These are phyloP conservation scores for Cardiospermum halicacabum DNA, from an alignment of 345 rosid species.

Conservation along the genomic window DNA sequence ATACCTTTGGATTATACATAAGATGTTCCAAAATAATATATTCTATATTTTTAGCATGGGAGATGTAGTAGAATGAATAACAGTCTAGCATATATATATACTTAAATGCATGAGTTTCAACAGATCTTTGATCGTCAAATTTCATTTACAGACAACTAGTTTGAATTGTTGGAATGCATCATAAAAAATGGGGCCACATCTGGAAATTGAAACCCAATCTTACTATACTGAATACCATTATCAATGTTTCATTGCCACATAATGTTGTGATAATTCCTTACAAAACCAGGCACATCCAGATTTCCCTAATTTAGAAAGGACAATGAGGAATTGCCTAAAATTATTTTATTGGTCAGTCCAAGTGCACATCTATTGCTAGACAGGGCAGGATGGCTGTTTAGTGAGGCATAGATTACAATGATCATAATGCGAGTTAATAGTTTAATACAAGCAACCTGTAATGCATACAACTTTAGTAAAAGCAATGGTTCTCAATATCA, in stretches of 20 bases:
- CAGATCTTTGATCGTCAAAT: too few species aligned
- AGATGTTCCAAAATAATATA: background rate
- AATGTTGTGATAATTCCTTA: background rate
- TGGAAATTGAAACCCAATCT: background rate
- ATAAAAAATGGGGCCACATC: background rate
- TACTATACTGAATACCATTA: background rate
- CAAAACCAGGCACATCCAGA: background rate
- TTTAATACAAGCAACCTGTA: background rate
- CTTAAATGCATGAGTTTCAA: background rate
- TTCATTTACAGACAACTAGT: background rate
- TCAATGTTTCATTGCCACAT: background rate
- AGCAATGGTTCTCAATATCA: background rate
- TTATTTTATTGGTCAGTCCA: background rate
- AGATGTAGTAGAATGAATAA: background rate
- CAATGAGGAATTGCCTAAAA: background rate
- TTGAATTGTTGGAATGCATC: background rate
- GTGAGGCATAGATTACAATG: background rate
- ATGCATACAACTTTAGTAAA: background rate
- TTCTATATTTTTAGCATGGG: background rate
- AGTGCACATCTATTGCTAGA: background rate
- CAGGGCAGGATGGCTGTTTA: background rate
- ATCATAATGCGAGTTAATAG: background rate
- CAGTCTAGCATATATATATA: background rate
- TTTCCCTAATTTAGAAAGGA: background rate
- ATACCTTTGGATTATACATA: background rate